Percentiles rank a stretch among this genome's conserved stretches.
phyloP scores from a whole-genome alignment of 257 asterid species.

The Sherardia arvensis region DNA sequence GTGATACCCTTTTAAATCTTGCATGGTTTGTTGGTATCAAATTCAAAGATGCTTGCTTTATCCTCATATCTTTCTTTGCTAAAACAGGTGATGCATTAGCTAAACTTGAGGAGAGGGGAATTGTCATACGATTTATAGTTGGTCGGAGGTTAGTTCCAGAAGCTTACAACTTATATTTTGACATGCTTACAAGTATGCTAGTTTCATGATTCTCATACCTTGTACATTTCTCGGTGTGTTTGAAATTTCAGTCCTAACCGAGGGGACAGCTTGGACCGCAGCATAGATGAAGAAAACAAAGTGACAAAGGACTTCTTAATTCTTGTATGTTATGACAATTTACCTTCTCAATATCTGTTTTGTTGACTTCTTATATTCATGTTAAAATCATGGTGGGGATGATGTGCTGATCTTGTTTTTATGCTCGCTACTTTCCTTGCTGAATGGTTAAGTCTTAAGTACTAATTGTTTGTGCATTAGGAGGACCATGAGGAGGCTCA shows the following conservation, averaged over 20 bases:
- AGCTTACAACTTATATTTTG: conserved; percentile 9
- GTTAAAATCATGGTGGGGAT: not conserved
- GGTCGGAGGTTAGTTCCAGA: conserved; percentile 62
- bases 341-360: not conserved
- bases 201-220: conserved; percentile 10
- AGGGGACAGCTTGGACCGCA: conserved; percentile 94
- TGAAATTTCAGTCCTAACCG: conserved; percentile 67
- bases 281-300: conserved; percentile 65
- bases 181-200: conserved; percentile 7
- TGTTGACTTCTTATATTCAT: not conserved
- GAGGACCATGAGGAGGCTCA: conserved; percentile 89
- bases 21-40: not conserved
- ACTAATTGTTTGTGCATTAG: conserved; percentile 24
- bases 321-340: conserved; percentile 46
- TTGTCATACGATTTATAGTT: conserved; percentile 61
- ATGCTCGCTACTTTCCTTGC: too few species aligned
- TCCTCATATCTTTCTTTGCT: not conserved
- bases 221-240: conserved; percentile 2
- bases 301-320: conserved; percentile 62
- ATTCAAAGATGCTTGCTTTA: not conserved
- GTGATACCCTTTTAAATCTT: not conserved
- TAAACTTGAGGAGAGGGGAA: conserved; percentile 75
- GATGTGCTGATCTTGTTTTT: not conserved
- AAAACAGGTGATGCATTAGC: conserved; percentile 55
- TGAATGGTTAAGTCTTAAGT: conserved; percentile 2